These are phyloP conservation scores for Kwoniella botswanensis DNA, from an alignment of 768 basidiomycete genomes.

Conservation along the genomic window DNA sequence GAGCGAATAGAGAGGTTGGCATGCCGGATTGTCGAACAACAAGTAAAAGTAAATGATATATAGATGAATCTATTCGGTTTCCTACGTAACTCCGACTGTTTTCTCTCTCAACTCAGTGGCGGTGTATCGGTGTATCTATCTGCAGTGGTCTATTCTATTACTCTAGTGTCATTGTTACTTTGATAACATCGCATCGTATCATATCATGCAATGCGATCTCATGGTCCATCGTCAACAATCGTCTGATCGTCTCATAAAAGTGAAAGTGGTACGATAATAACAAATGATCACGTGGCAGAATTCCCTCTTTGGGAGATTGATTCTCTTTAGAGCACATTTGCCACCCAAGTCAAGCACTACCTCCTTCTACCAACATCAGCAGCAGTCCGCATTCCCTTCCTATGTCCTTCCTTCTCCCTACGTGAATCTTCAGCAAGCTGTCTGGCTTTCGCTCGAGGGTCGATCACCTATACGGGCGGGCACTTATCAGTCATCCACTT, in stretches of 20 bases:
- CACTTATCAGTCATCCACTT: constrained; percentile 2
- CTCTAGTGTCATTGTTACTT: background rate
- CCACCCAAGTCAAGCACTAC: constrained; percentile 7
- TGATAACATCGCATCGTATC: background rate
- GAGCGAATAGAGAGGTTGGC: constrained; percentile 22
- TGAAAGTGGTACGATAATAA: constrained; percentile 20
- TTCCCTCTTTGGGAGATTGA: constrained; percentile 4
- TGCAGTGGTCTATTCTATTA: background rate
- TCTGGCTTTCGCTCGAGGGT: constrained; percentile 55
- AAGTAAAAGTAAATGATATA: background rate
- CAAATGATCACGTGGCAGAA: constrained; percentile 13
- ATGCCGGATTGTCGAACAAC: background rate
- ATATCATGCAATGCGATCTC: background rate
- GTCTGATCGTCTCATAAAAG: background rate
- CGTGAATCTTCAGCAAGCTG: constrained; percentile 39
- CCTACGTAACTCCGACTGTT: too few species aligned
- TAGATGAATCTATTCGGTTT: background rate
- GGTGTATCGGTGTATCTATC: background rate
- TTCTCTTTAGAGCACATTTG: background rate
- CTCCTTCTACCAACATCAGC: constrained; percentile 33
- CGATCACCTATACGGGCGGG: constrained; percentile 49
- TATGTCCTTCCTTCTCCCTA: constrained; percentile 26
- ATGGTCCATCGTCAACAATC: background rate
- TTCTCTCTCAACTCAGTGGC: too few species aligned
- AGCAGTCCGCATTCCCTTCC: constrained; percentile 33